Percentiles rank a stretch among this genome's conserved stretches.
phyloP scores from a whole-genome alignment of 2,329 filamentous ascomycete species.

The Aspergillus calidoustus region DNA sequence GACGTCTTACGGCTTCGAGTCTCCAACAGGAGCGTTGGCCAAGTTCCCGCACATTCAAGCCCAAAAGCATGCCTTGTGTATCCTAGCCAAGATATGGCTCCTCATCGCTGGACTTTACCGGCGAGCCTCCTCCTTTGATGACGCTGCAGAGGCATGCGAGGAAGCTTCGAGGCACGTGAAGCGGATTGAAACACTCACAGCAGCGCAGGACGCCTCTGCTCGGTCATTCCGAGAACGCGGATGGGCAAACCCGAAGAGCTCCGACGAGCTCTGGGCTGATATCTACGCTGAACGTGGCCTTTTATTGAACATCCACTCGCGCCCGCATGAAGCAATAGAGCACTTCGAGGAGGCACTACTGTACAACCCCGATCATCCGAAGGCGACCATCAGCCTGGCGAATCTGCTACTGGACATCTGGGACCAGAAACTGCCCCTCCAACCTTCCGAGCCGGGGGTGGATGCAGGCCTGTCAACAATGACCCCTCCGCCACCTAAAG shows the following conservation, averaged over 20 bases:
- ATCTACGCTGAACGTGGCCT: constrained; percentile 77
- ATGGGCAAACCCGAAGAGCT: constrained; percentile 80
- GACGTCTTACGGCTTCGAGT: constrained; percentile 41
- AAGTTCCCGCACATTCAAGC: constrained; percentile 57
- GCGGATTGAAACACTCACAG: constrained; percentile 69
- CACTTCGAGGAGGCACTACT: constrained; percentile 83
- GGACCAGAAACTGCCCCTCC: constrained; percentile 52
- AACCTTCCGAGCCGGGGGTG: constrained; percentile 37
- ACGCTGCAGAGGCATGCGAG: constrained; percentile 76
- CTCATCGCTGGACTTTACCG: constrained; percentile 88
- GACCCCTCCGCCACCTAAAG: constrained; percentile 26
- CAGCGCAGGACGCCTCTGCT: constrained; percentile 65
- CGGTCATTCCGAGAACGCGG: constrained; percentile 66
- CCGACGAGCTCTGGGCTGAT: constrained; percentile 84
- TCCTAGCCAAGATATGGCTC: constrained; percentile 83
- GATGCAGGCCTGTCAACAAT: constrained; percentile 33
- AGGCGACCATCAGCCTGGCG: constrained; percentile 79
- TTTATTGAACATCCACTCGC: constrained; percentile 65
- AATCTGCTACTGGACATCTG: constrained; percentile 88
- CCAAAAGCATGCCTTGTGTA: constrained; percentile 59
- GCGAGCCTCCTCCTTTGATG: constrained; percentile 76
- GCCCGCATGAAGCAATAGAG: constrained; percentile 70
- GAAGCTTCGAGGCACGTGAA: constrained; percentile 81
- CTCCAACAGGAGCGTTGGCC: constrained; percentile 49
- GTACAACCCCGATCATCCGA: constrained; percentile 77